Conservation (phyloP, 305 asterid genomes). For the Fraxinus nigra region DNA sequence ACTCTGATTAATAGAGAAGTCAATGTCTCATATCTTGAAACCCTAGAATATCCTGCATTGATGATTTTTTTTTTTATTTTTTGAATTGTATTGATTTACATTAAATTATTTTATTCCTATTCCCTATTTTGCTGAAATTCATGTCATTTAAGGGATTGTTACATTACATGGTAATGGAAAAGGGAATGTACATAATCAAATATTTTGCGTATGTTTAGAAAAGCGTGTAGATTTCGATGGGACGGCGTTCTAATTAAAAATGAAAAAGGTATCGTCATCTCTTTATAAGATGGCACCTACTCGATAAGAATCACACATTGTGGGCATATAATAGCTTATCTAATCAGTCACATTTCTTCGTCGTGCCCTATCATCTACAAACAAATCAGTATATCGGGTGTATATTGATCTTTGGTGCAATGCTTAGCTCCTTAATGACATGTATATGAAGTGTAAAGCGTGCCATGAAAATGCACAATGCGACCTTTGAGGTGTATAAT, state of each 20-base stretch:
- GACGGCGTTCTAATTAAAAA: no score
- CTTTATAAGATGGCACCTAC: no score
- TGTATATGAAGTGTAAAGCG: neutral
- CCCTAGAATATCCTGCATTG: neutral
- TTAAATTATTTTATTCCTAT: neutral
- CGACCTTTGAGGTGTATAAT: neutral
- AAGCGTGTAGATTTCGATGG: no score
- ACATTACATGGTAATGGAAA: no score
- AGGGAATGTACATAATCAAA: no score
- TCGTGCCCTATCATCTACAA: neutral
- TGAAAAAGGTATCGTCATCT: no score
- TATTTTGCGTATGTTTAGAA: no score
- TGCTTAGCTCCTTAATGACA: no score
- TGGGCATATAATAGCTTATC: no score
- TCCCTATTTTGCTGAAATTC: no score
- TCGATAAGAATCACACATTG: no score
- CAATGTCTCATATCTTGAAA: neutral
- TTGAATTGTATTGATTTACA: neutral
- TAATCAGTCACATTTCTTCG: neutral
- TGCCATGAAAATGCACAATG: neutral
- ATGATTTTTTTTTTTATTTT: neutral
- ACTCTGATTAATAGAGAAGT: neutral
- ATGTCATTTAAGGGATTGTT: no score
- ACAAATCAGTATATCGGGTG: neutral
- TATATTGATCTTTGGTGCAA: neutral